Conservation (phyloP, 208 protist genomes). For the Leishmania tropica region DNA sequence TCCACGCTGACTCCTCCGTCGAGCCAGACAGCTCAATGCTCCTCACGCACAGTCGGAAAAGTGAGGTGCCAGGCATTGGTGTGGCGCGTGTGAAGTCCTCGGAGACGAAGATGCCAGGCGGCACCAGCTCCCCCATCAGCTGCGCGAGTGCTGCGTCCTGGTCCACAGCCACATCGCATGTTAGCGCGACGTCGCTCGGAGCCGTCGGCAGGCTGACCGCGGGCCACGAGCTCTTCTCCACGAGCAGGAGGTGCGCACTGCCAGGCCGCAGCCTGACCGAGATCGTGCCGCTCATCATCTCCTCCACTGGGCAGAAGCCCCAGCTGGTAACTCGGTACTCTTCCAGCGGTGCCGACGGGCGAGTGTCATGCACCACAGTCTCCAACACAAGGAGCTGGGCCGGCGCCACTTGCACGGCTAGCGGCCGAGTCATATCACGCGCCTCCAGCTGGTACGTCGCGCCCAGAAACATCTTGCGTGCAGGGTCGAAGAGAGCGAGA, state of each 20-base stretch:
- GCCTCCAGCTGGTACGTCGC: slow-evolving; percentile 59
- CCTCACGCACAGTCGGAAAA: slow-evolving; percentile 65
- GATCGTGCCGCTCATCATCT: slow-evolving; percentile 25
- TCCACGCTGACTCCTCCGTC: slow-evolving; percentile 41
- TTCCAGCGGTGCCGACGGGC: slow-evolving; percentile 35
- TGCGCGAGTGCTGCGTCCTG: slow-evolving; percentile 40
- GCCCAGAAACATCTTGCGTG: slow-evolving; percentile 63
- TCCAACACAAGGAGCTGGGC: slow-evolving; percentile 72
- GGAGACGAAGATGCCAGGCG: slow-evolving; percentile 76
- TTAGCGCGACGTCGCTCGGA: slow-evolving; percentile 32
- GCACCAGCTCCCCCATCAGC: slow-evolving; percentile 75
- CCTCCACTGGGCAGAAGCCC: slow-evolving; percentile 47
- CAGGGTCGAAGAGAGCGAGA: slow-evolving; percentile 70
- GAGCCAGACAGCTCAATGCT: slow-evolving; percentile 57
- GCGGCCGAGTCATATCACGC: slow-evolving; percentile 30
- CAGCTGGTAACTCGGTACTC: slow-evolving; percentile 63
- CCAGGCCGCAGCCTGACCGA: slow-evolving; percentile 50
- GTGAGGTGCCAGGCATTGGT: slow-evolving; percentile 35
- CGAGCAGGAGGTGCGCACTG: slow-evolving; percentile 72
- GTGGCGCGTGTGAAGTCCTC: slow-evolving; percentile 72
- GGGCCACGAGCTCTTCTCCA: slow-evolving; percentile 67
- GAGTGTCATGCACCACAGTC: slow-evolving; percentile 49
- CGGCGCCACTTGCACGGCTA: slow-evolving; percentile 64
- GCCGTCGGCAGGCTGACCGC: slow-evolving; percentile 31
- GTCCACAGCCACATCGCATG: slow-evolving; percentile 37